Base-by-base conservation (phyloP, 78 protist species). In the Neovahlkampfia damariscottae region DNA sequence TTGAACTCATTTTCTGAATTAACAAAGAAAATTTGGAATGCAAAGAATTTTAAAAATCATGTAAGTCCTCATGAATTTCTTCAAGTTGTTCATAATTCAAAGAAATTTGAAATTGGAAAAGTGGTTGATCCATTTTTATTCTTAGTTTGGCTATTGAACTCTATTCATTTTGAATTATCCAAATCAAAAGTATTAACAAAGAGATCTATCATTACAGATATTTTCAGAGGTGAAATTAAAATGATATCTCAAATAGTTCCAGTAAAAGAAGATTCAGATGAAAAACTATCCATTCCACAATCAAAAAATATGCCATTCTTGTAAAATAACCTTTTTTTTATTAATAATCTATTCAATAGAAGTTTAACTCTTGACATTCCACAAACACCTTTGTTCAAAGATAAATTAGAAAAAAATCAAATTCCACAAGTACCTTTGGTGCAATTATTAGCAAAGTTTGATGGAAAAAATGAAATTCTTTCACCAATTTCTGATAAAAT, bases 331-430 rank as follows among this genome's bases (percentile, higher is more conserved):
- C n/a, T n/a, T n/a, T n/a, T n/a, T n/a, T n/a, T n/a, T n/a, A n/a
- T n/a, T n/a, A n/a, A n/a, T n/a, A n/a, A n/a, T n/a, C n/a, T n/a
- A n/a, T n/a, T n/a, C n/a, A n/a, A n/a, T n/a, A 0, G 70, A 38
- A 80, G 71, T 41, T 80, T 96, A 19, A 27, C 90, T 1, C 74
- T 94, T 6, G 98, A 96, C 78, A 67, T 96, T 29, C 99, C 99
- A 37, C 82, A 90, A 2, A 36, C 84, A 67, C 96, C 96, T 30
- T 85, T 96, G 35, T 90, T 89, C 89, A 75, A 76, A 36, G 95
- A 93, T 40, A 90, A 82, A 10, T 8, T 5, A n/a, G 92, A 89
- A 37, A 58, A 62, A 29, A 84, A 88, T 38, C 36, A 87, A 31
- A 89, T 92, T 19, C 95, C 92, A 1, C 95, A 91, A 69, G 91